These are phyloP conservation scores for Endoconidiophora polonica DNA, from an alignment of 2,329 filamentous ascomycete species.

Conservation along the genomic window DNA sequence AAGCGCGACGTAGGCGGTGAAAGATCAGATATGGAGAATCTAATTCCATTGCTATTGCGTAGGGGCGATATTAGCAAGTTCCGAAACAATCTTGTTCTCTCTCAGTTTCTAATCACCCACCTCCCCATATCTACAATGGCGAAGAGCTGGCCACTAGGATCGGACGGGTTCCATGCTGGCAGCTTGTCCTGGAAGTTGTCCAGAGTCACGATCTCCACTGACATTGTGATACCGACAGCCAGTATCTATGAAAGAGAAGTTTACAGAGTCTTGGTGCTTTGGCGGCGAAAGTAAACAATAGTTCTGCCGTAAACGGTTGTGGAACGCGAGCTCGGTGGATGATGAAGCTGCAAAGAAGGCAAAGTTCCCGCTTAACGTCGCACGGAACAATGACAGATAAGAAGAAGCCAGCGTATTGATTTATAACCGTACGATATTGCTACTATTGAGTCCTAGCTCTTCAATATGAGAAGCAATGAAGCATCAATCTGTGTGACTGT, in stretches of 20 bases:
- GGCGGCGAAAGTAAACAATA: too few relatives aligned
- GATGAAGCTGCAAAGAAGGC: too few relatives aligned
- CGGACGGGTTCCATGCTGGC: constrained; percentile 28
- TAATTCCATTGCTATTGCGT: constrained; percentile 62
- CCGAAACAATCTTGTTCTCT: background rate
- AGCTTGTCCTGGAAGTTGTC: constrained; percentile 33
- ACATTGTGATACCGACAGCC: constrained; percentile 16
- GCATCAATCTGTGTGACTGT: too few relatives aligned
- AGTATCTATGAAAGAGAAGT: background rate
- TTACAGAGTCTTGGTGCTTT: background rate
- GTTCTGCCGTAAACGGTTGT: too few relatives aligned
- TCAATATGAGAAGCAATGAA: too few relatives aligned
- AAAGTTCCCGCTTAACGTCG: too few relatives aligned
- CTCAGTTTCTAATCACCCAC: constrained; percentile 18
- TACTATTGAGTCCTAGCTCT: too few relatives aligned
- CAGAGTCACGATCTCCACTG: constrained; percentile 30
- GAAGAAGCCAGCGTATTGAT: too few relatives aligned
- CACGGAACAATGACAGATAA: too few relatives aligned
- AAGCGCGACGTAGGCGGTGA: constrained; percentile 53
- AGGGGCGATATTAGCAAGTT: background rate
- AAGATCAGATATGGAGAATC: constrained; percentile 79
- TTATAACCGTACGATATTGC: too few relatives aligned
- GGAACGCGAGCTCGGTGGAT: too few relatives aligned
- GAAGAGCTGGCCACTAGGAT: constrained; percentile 32
- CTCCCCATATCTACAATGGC: constrained; percentile 45